Evolutionary conservation across 2,329 filamentous ascomycete genomes (phyloP).

Genomic region (Fusarium algeriense): DNA sequence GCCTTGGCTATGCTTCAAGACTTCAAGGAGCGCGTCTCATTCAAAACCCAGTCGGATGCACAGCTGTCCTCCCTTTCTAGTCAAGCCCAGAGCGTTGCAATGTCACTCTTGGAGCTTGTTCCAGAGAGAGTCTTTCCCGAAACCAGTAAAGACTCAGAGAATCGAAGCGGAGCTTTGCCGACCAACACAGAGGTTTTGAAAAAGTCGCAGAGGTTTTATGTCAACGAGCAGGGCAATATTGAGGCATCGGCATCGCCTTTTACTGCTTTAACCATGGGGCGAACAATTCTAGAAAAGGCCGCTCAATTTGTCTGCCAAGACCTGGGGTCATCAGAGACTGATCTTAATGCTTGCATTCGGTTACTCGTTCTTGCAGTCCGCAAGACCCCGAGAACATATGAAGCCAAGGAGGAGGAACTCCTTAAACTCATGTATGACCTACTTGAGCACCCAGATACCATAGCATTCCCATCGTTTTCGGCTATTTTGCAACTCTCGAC

Average conservation of each 20-base stretch:
- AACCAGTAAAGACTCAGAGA: constrained; percentile 4
- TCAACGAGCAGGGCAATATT: constrained; percentile 76
- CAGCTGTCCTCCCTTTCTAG: constrained; percentile 48
- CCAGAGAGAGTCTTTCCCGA: constrained; percentile 72
- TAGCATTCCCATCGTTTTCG: constrained; percentile 68
- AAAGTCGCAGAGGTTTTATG: constrained; percentile 75
- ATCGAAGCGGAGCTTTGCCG: constrained; percentile 19
- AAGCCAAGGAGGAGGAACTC: constrained; percentile 60
- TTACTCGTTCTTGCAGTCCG: constrained; percentile 69
- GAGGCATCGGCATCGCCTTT: constrained; percentile 73
- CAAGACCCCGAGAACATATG: constrained; percentile 61
- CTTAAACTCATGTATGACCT: constrained; percentile 64
- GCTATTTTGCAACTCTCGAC: constrained; percentile 70
- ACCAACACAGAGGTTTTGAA: constrained; percentile 67
- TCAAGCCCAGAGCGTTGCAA: constrained; percentile 62
- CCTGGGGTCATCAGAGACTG: constrained; percentile 57
- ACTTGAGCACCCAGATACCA: constrained; percentile 53
- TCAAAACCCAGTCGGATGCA: constrained; percentile 50
- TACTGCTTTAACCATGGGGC: constrained; percentile 65
- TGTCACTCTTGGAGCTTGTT: constrained; percentile 71
- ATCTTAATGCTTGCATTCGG: constrained; percentile 69
- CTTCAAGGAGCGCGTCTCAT: constrained; percentile 55
- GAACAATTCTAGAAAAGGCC: constrained; percentile 73
- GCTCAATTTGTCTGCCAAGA: constrained; percentile 63
- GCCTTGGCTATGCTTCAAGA: constrained; percentile 76